A percentile compares a stretch with the other conserved stretches of the same genome.
These are phyloP conservation scores for Rhododendron mucronatum DNA, from an alignment of 148 eudicot species.

Conservation along the genomic window DNA sequence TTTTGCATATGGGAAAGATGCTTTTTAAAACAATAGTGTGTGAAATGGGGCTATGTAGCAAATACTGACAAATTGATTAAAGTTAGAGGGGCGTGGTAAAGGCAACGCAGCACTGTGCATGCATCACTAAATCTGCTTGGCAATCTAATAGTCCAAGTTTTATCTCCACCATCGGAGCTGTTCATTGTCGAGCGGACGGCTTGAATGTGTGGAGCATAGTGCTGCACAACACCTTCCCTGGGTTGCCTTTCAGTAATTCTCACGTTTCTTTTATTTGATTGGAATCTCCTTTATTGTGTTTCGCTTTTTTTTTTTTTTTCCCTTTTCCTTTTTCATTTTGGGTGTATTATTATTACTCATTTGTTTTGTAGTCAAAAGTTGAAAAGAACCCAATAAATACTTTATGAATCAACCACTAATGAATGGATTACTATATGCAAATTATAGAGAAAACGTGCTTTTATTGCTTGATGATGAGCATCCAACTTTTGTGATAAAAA, in stretches of 20 bases:
- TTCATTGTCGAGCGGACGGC: no score
- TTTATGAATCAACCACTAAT: background rate
- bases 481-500: background rate
- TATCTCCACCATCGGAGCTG: no score
- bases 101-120: background rate
- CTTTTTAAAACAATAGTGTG: background rate
- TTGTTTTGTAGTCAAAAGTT: background rate
- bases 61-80: background rate
- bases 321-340: background rate
- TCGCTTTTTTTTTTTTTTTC: background rate
- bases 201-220: no score
- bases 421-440: background rate
- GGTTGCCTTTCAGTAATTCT: background rate
- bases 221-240: no score
- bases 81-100: background rate
- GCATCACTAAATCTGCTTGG: no score
- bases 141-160: no score
- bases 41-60: background rate
- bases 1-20: background rate
- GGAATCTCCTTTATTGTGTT: background rate
- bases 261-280: background rate
- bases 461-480: background rate
- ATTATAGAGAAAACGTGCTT: background rate
- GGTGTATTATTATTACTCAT: background rate
- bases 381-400: background rate